Evolutionary conservation across 2,329 filamentous ascomycete species (phyloP).

Genomic region (Paecilomyces dactylethromorphus): DNA sequence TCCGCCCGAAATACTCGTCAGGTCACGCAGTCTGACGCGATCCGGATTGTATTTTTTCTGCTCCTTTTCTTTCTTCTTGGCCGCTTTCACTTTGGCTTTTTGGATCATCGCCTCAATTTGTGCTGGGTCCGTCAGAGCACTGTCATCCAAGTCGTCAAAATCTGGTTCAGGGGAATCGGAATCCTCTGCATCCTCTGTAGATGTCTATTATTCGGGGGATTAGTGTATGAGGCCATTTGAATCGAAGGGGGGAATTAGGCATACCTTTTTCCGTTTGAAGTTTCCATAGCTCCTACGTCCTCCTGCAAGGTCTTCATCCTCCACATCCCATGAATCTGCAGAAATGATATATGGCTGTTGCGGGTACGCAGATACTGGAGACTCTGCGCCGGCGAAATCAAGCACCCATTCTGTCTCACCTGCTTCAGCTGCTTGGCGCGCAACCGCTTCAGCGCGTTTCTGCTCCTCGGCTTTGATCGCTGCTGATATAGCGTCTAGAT

Average conservation of each 20-base stretch:
- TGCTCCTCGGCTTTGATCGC: constrained; percentile 36
- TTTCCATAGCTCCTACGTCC: constrained; percentile 33
- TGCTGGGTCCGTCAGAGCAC: constrained; percentile 5
- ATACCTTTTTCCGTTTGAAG: constrained; percentile 29
- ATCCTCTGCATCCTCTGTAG: neutral
- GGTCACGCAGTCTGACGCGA: constrained; percentile 11
- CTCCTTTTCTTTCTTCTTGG: constrained; percentile 9
- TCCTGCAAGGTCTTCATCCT: constrained; percentile 20
- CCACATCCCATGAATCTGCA: constrained; percentile 27
- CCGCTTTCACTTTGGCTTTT: constrained; percentile 11
- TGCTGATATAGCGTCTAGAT: constrained; percentile 33
- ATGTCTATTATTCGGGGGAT: neutral
- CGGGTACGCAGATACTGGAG: constrained; percentile 8
- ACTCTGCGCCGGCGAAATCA: constrained; percentile 21
- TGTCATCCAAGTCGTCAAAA: constrained; percentile 3
- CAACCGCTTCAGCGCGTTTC: constrained; percentile 32
- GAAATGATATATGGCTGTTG: constrained; percentile 23
- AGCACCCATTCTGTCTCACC: constrained; percentile 41
- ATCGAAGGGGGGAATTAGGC: neutral
- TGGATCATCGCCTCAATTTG: constrained; percentile 11
- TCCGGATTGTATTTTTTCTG: constrained; percentile 9
- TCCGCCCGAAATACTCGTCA: constrained; percentile 26
- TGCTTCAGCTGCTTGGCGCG: constrained; percentile 34
- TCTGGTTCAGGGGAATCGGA: constrained; percentile 1
- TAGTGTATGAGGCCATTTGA: neutral